A percentile compares a stretch with the other conserved stretches of the same genome.
Evolutionary conservation across 345 rosid genomes (phyloP).

Genomic region (Populus deltoides): DNA sequence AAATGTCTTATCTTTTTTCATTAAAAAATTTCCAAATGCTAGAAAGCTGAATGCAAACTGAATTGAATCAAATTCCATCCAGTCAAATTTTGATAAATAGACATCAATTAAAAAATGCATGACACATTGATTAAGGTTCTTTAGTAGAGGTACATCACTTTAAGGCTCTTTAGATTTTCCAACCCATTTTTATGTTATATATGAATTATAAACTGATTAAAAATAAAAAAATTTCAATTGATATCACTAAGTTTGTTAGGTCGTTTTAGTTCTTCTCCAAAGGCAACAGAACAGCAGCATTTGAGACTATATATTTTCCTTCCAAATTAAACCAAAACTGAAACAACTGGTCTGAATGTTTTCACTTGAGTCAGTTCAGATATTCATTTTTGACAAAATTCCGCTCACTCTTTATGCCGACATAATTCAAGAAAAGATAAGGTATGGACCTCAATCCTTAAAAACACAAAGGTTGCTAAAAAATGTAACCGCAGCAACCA

Average conservation of each 20-base stretch:
- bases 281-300: background rate
- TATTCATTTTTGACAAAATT: background rate
- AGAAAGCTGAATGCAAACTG: background rate
- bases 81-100: background rate
- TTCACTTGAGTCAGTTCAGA: background rate
- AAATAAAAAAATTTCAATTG: background rate
- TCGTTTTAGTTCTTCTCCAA: background rate
- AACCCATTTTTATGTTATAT: background rate
- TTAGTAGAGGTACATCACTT: background rate
- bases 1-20: background rate
- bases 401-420: background rate
- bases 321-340: background rate
- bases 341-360: background rate
- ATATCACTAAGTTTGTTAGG: background rate
- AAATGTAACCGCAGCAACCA: background rate
- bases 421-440: background rate
- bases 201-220: background rate
- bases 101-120: background rate
- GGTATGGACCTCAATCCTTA: background rate
- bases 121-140: background rate
- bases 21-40: background rate
- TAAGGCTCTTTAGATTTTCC: background rate
- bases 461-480: background rate
- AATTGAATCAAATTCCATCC: background rate
- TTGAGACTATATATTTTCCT: background rate